Evolutionary conservation across 768 basidiomycete species (phyloP), one percentile per base, ranked within the genome.

Genomic region (Pseudohyphozyma bogoriensis): DNA sequence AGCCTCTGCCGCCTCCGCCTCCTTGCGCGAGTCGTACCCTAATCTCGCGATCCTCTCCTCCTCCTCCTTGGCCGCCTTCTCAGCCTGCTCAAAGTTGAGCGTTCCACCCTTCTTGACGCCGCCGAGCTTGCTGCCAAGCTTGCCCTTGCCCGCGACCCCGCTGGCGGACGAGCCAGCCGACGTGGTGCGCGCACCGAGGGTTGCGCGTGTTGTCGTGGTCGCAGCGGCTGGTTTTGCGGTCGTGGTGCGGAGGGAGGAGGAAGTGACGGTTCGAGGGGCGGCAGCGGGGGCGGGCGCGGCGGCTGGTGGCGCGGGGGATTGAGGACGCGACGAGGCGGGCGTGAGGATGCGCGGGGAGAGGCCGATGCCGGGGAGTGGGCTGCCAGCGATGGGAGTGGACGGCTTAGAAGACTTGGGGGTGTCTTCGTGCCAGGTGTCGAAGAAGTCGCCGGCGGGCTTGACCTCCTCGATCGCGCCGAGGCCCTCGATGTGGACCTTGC

Each of bases 361-460:
- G 29, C 60, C 67, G 37, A 63, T 22, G n/a, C n/a, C n/a, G n/a
- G n/a, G n/a, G n/a, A n/a, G n/a, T n/a, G n/a, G n/a, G n/a, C n/a
- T n/a, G 11, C 39, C 28, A 58, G 56, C 29, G 4, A 58, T 22
- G 18, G 65, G 60, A 7, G 74, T 70, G 18, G 80, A n/a, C n/a
- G n/a, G 76, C 7, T 77, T 65, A 8, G 82, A 58, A n/a, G 73
- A 42, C 2, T 71, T n/a, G n/a, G n/a, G n/a, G n/a, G n/a, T n/a
- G n/a, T n/a, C n/a, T n/a, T n/a, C 93, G 64, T 92, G 90, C 92
- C 93, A 97, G 31, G 88, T 86, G 50, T 88, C 84, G 76, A 96
- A 99, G 75, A 99, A 99, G 72, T 96, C 92, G 12, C 95, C 92
- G 55, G 89, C 89, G 0, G 20, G 11, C n/a, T 42, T 42, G 35